Evolutionary conservation across 169 alveolate genomes (phyloP).

Genomic region (Plasmodium malariae): DNA sequence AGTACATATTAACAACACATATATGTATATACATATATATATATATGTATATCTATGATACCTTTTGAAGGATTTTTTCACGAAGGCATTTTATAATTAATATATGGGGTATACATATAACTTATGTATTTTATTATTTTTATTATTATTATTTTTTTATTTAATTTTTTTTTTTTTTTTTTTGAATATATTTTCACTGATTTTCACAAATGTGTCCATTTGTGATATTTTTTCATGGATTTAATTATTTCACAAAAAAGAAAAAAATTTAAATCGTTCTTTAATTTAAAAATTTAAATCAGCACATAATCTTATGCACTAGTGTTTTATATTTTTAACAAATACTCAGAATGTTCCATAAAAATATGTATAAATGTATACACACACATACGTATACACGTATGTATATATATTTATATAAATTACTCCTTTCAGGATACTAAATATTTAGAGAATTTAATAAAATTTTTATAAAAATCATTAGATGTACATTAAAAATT

Average conservation of each 20-base stretch:
- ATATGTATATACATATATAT: not conserved
- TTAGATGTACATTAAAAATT: slow-evolving; percentile 41
- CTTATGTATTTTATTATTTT: no score
- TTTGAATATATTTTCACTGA: slow-evolving; percentile 10
- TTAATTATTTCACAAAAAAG: slow-evolving; percentile 36
- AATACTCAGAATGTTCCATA: slow-evolving; percentile 9
- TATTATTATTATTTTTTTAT: no score
- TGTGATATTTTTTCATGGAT: slow-evolving; percentile 10
- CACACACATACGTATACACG: no score
- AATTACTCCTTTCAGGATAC: slow-evolving; percentile 15
- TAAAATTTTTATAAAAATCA: slow-evolving; percentile 68
- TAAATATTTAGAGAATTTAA: slow-evolving; percentile 13
- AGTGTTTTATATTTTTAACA: slow-evolving; percentile 28
- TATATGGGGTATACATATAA: not conserved
- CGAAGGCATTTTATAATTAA: slow-evolving; percentile 1
- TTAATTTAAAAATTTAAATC: slow-evolving; percentile 31
- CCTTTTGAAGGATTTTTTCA: not conserved
- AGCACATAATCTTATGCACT: slow-evolving; percentile 16
- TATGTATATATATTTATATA: not conserved
- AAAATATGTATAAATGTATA: no score
- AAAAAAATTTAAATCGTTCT: slow-evolving; percentile 9
- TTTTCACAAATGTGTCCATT: slow-evolving; percentile 3
- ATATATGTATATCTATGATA: not conserved
- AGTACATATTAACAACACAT: not conserved
- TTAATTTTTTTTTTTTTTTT: slow-evolving; percentile 9